phyloP scores from a whole-genome alignment of 768 basidiomycete genomes.

The Leccinum boreale region DNA sequence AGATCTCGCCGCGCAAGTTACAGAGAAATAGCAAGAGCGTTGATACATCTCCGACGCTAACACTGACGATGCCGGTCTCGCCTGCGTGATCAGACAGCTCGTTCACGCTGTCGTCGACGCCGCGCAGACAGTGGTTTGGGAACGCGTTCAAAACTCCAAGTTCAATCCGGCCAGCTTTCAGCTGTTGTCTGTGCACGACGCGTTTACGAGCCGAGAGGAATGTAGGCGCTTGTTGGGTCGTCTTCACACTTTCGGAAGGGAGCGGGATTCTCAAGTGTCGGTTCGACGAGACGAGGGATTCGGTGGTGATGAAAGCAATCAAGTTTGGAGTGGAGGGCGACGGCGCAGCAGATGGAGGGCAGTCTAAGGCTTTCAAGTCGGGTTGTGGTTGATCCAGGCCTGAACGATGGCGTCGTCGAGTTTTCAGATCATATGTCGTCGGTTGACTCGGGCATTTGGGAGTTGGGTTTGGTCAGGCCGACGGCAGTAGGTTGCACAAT shows the following conservation, averaged over 20 bases:
- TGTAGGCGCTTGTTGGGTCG: slow-evolving; percentile 73
- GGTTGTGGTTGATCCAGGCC: slow-evolving; percentile 66
- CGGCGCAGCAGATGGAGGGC: slow-evolving; percentile 38
- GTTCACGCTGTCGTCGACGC: slow-evolving; percentile 42
- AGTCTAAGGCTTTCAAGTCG: slow-evolving; percentile 46
- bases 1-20: slow-evolving; percentile 44
- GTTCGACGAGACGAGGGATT: slow-evolving; percentile 62
- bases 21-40: slow-evolving; percentile 19
- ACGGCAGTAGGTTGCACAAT: slow-evolving; percentile 11
- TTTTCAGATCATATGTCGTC: slow-evolving; percentile 71
- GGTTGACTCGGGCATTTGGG: slow-evolving; percentile 66
- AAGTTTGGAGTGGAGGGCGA: slow-evolving; percentile 78
- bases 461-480: slow-evolving; percentile 43
- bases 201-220: slow-evolving; percentile 66
- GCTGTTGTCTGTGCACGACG: slow-evolving; percentile 57
- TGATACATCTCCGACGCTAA: slow-evolving; percentile 4
- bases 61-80: slow-evolving; percentile 25
- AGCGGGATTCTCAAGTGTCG: slow-evolving; percentile 73
- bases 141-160: slow-evolving; percentile 64
- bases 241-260: slow-evolving; percentile 61
- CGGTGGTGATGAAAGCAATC: slow-evolving; percentile 59
- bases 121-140: slow-evolving; percentile 74
- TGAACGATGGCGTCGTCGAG: slow-evolving; percentile 78
- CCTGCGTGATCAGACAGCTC: slow-evolving; percentile 47
- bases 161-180: slow-evolving; percentile 65